Evolutionary conservation across 306 rosid genomes (phyloP).

Genomic region (Arachis stenosperma): DNA sequence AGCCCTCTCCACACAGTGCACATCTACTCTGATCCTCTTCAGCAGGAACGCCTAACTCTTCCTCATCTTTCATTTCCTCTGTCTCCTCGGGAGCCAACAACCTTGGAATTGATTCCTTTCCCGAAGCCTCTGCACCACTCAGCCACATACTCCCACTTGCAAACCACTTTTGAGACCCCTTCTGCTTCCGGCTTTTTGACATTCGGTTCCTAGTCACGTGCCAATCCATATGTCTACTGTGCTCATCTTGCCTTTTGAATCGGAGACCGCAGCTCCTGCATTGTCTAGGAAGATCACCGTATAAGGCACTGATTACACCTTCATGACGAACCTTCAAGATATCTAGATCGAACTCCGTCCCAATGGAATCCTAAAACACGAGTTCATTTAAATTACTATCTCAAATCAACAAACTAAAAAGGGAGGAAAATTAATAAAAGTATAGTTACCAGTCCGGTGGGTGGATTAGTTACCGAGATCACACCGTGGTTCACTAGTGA

Average conservation of each 20-base stretch:
- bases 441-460: slow-evolving; percentile 62
- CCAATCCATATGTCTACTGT: slow-evolving; percentile 98
- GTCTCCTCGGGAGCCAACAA: slow-evolving; percentile 67
- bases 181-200: slow-evolving; percentile 91
- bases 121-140: slow-evolving; percentile 95
- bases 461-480: slow-evolving; percentile 52
- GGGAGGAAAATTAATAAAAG: slow-evolving; percentile 20
- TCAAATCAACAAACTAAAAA: slow-evolving; percentile 12
- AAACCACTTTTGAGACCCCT: slow-evolving; percentile 95
- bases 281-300: slow-evolving; percentile 86
- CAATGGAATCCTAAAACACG: slow-evolving; percentile 73
- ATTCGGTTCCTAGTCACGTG: slow-evolving; percentile 94
- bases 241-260: slow-evolving; percentile 90
- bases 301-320: slow-evolving; percentile 73
- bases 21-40: slow-evolving; percentile 88
- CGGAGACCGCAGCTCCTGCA: slow-evolving; percentile 94
- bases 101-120: slow-evolving; percentile 83
- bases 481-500: slow-evolving; percentile 91
- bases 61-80: slow-evolving; percentile 74
- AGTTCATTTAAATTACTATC: slow-evolving; percentile 29
- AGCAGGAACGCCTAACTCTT: slow-evolving; percentile 91
- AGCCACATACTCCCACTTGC: slow-evolving; percentile 91
- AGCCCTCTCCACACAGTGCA: slow-evolving; percentile 89
- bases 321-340: slow-evolving; percentile 81
- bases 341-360: slow-evolving; percentile 79